Evolutionary conservation across 768 basidiomycete species (phyloP).

Genomic region (Lactifluus piperatus): DNA sequence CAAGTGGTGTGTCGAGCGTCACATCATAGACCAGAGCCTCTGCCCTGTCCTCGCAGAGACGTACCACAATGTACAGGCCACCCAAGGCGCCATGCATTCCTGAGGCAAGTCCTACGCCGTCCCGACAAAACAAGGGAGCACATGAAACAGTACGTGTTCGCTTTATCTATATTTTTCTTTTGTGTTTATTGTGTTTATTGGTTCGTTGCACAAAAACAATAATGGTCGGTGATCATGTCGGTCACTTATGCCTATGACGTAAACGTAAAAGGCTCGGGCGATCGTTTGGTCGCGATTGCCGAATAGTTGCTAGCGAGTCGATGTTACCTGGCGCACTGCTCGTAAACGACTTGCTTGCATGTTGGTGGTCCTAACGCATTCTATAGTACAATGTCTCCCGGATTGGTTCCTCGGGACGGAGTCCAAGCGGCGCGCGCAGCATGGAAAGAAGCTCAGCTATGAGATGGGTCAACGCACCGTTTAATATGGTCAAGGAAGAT

Average conservation of each 20-base stretch:
- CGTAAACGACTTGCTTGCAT: not conserved
- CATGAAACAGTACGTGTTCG: not conserved
- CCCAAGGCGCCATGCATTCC: slow-evolving; percentile 6
- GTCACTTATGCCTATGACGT: slow-evolving; percentile 10
- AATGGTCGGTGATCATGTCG: slow-evolving; percentile 8
- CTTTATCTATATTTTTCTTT: too few relatives aligned
- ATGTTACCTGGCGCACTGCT: not conserved
- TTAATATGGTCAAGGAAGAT: slow-evolving; percentile 5
- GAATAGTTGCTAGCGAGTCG: slow-evolving; percentile 1
- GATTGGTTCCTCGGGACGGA: slow-evolving; percentile 11
- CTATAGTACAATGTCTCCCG: not conserved
- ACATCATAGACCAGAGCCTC: slow-evolving; percentile 9
- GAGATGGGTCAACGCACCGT: slow-evolving; percentile 11
- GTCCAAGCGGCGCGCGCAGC: slow-evolving; percentile 3
- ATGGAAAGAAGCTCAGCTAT: not conserved
- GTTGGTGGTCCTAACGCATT: not conserved
- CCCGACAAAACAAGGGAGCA: slow-evolving; percentile 1
- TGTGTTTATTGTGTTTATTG: too few relatives aligned
- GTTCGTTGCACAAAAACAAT: not conserved
- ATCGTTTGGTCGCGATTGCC: slow-evolving; percentile 6
- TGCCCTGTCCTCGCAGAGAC: not conserved
- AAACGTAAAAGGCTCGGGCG: slow-evolving; percentile 4
- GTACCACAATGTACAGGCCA: slow-evolving; percentile 1
- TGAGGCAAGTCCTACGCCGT: slow-evolving; percentile 1
- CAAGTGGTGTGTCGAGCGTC: slow-evolving; percentile 5